A percentile compares a stretch with the other conserved stretches of the same genome.
Conservation (phyloP, 1,139 yeast genomes). For the Debaryomyces subglobosus region DNA sequence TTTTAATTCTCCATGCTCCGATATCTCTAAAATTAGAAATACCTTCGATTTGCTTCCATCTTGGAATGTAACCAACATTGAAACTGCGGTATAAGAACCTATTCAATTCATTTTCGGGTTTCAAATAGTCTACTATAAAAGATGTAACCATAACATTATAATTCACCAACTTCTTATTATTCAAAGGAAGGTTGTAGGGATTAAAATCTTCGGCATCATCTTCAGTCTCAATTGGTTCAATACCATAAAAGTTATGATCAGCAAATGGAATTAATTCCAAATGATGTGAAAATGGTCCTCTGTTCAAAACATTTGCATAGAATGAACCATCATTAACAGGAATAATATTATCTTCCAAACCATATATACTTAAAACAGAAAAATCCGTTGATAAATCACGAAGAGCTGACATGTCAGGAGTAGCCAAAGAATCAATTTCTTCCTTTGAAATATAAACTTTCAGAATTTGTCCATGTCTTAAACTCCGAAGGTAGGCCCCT, state of each 20-base stretch:
- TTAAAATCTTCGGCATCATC: constrained; percentile 35
- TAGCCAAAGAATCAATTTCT: constrained; percentile 60
- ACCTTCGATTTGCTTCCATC: constrained; percentile 70
- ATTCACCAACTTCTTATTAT: constrained; percentile 49
- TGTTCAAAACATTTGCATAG: constrained; percentile 58
- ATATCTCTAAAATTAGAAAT: constrained; percentile 74
- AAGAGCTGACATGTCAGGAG: constrained; percentile 49
- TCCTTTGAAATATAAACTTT: constrained; percentile 43
- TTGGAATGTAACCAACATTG: constrained; percentile 42
- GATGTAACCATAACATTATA: constrained; percentile 61
- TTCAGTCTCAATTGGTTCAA: constrained; percentile 33
- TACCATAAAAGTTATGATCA: constrained; percentile 80
- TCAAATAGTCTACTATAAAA: constrained; percentile 54
- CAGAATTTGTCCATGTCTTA: constrained; percentile 53
- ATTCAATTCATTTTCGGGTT: constrained; percentile 49
- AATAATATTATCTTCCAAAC: constrained; percentile 65
- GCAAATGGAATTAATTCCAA: constrained; percentile 65
- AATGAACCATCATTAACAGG: constrained; percentile 64
- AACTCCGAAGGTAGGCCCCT: constrained; percentile 33
- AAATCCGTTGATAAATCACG: constrained; percentile 47
- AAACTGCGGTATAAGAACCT: constrained; percentile 50
- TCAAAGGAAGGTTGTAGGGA: constrained; percentile 25
- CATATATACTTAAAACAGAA: constrained; percentile 70
- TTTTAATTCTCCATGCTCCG: constrained; percentile 68
- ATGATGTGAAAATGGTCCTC: constrained; percentile 56